phyloP scores from a whole-genome alignment of 208 protist species.

The Leishmania braziliensis region DNA sequence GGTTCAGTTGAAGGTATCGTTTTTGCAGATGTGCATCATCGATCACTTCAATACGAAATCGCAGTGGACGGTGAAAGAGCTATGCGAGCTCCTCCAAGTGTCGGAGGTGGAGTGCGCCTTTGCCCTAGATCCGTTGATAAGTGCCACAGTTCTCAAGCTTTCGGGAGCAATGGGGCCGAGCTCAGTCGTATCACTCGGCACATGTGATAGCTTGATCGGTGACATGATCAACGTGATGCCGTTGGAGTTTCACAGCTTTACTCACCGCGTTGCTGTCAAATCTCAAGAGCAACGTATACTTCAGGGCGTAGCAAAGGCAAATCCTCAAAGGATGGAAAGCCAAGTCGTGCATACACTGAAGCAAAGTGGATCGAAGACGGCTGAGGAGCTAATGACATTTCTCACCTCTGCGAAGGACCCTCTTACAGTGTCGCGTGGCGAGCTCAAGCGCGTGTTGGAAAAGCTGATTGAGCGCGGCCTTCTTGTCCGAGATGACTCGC shows the following conservation, averaged over 20 bases:
- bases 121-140: constrained; percentile 29
- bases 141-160: constrained; percentile 20
- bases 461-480: constrained; percentile 63
- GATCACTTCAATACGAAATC: constrained; percentile 48
- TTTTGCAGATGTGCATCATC: constrained; percentile 43
- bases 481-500: constrained; percentile 39
- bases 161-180: neutral
- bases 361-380: constrained; percentile 20
- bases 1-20: constrained; percentile 39
- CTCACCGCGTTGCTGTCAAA: constrained; percentile 8
- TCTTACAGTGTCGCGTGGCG: constrained; percentile 18
- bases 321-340: constrained; percentile 30
- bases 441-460: constrained; percentile 65
- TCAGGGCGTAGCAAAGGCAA: constrained; percentile 13
- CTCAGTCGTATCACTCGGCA: constrained; percentile 15
- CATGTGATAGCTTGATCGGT: constrained; percentile 6
- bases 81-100: constrained; percentile 37
- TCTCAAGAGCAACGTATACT: constrained; percentile 14
- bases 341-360: constrained; percentile 40
- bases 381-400: constrained; percentile 26
- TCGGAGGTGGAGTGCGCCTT: constrained; percentile 24
- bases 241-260: constrained; percentile 21
- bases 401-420: constrained; percentile 16
- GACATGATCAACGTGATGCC: constrained; percentile 32
- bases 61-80: constrained; percentile 34